Evolutionary conservation across 192 early-diverging fungal genomes (phyloP).

Genomic region (Phycomyces nitens): DNA sequence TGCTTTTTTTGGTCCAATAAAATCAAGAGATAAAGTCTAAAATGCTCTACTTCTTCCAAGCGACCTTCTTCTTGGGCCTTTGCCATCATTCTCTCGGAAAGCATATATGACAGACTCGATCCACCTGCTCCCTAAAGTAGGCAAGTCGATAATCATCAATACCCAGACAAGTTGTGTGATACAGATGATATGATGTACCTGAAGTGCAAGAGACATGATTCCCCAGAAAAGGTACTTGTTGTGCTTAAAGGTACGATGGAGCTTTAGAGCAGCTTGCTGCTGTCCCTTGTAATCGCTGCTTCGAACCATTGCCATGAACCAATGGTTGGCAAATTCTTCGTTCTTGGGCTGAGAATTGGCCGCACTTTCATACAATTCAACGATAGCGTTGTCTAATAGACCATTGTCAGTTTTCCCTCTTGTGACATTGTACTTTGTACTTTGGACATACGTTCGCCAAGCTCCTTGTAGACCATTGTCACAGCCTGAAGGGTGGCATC

Average conservation of each 20-base stretch:
- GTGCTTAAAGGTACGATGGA: slow-evolving; percentile 77
- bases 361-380: slow-evolving; percentile 71
- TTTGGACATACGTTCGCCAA: slow-evolving; percentile 45
- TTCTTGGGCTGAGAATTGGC: slow-evolving; percentile 55
- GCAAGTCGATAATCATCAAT: neutral
- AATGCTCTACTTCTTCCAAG: slow-evolving; percentile 70
- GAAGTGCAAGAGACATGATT: slow-evolving; percentile 73
- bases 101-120: slow-evolving; percentile 50
- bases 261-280: slow-evolving; percentile 73
- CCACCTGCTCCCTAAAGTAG: slow-evolving; percentile 25
- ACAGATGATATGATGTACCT: no score
- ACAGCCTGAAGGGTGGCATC: slow-evolving; percentile 59
- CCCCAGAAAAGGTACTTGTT: slow-evolving; percentile 87
- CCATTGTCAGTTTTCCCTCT: neutral
- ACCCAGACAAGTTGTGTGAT: no score
- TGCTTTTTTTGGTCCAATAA: slow-evolving; percentile 68
- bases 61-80: slow-evolving; percentile 68
- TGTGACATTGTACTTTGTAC: neutral
- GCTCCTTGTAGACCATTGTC: slow-evolving; percentile 52
- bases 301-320: slow-evolving; percentile 82
- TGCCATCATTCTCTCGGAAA: slow-evolving; percentile 83
- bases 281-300: slow-evolving; percentile 61
- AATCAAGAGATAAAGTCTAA: slow-evolving; percentile 74
- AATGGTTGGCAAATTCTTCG: slow-evolving; percentile 69
- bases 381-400: slow-evolving; percentile 59